Conservation (phyloP, 2,329 filamentous ascomycete genomes). For the Lachnellula cervina region DNA sequence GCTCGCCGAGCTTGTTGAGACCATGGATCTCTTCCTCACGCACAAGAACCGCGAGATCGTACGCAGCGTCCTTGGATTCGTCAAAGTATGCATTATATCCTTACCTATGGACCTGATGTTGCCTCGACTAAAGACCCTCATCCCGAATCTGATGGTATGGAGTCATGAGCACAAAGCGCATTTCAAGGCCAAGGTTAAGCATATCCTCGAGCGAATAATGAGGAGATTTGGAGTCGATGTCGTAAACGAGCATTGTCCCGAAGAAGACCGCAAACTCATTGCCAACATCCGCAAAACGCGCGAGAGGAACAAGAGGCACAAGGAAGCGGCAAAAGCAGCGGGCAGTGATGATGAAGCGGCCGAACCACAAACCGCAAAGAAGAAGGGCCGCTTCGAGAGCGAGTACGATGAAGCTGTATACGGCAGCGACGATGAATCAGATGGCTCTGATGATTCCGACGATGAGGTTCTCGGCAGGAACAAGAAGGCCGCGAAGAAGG, state of each 20-base stretch:
- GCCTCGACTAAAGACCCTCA: constrained; percentile 68
- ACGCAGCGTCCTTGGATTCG: constrained; percentile 87
- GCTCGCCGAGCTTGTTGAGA: constrained; percentile 80
- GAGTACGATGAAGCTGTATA: constrained; percentile 97
- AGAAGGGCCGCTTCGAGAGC: constrained; percentile 70
- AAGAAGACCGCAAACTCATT: constrained; percentile 83
- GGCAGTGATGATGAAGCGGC: constrained; percentile 49
- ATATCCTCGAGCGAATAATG: constrained; percentile 92
- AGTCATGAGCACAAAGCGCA: constrained; percentile 97
- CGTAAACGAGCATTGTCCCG: constrained; percentile 76
- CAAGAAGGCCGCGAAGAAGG: constrained; percentile 50
- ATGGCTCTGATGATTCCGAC: constrained; percentile 59
- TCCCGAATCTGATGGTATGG: constrained; percentile 93
- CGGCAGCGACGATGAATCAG: constrained; percentile 46
- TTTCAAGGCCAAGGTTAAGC: constrained; percentile 95
- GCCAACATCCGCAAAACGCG: constrained; percentile 93
- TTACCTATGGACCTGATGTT: constrained; percentile 75
- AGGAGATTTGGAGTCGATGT: constrained; percentile 80
- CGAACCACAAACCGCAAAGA: constrained; percentile 44
- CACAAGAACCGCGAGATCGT: constrained; percentile 98
- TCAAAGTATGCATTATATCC: constrained; percentile 90
- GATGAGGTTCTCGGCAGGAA: constrained; percentile 47
- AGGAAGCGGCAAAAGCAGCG: constrained; percentile 59
- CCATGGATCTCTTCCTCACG: constrained; percentile 92
- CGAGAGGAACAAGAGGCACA: constrained; percentile 86